Evolutionary conservation across 2,329 filamentous ascomycete genomes (phyloP).

Genomic region (Amphichorda felina): DNA sequence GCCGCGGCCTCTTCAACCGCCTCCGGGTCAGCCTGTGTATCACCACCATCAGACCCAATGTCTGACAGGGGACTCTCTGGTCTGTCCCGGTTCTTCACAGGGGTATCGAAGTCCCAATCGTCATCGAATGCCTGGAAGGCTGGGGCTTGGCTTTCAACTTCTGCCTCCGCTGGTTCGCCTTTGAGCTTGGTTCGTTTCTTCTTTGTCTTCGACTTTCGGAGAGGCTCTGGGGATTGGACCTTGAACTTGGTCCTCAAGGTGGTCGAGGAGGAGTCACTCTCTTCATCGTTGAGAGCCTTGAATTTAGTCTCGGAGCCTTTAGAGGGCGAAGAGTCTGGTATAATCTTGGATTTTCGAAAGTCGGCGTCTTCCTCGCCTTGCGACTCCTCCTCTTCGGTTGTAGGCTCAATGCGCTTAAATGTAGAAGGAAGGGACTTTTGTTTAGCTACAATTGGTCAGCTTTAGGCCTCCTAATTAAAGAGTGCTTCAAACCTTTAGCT

Average conservation of each 20-base stretch:
- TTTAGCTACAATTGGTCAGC: too few species aligned
- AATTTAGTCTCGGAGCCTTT: too few species aligned
- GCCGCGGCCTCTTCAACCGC: neutral
- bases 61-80: neutral
- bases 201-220: neutral
- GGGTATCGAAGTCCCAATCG: neutral
- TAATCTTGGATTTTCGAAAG: too few species aligned
- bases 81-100: neutral
- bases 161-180: neutral
- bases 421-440: too few species aligned
- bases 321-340: too few species aligned
- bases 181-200: neutral
- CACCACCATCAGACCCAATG: neutral
- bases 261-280: neutral
- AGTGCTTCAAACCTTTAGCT: too few species aligned
- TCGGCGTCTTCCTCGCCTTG: too few species aligned
- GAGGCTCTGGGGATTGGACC: neutral
- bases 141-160: neutral
- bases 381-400: too few species aligned
- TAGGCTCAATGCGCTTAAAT: too few species aligned
- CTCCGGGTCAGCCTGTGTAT: neutral
- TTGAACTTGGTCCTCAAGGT: neutral
- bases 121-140: constrained; percentile 1
- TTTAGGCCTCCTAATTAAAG: too few species aligned
- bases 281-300: too few species aligned